A percentile compares a stretch with the other conserved stretches of the same genome.
Evolutionary conservation across 225 moss, liverwort and hornwort genomes (phyloP).

Genomic region (Pseudoscleropodium purum): DNA sequence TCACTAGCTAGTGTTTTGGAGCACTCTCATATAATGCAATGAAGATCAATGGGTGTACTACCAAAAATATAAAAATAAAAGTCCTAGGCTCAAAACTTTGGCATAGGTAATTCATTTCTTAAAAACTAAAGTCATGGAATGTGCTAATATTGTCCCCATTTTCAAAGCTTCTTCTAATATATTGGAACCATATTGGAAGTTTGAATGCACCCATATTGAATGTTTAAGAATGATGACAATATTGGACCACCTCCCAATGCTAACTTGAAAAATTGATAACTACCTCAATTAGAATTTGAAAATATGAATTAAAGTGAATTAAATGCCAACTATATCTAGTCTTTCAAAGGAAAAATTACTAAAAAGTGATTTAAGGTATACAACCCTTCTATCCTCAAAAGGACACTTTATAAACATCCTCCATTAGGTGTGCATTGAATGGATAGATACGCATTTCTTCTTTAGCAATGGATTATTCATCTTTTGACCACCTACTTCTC

Average conservation of each 20-base stretch:
- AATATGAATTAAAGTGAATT: neutral
- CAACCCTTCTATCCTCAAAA: rapidly evolving
- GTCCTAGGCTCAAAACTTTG: rapidly evolving
- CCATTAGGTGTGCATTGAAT: neutral
- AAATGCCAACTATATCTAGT: neutral
- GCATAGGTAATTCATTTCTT: no score
- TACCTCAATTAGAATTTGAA: neutral
- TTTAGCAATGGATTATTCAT: neutral
- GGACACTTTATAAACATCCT: neutral
- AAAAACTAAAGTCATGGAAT: neutral
- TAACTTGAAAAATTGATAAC: neutral
- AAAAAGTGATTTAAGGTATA: neutral
- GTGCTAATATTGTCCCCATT: neutral
- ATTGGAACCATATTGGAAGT: neutral
- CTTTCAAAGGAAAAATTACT: neutral
- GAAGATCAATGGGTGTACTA: neutral
- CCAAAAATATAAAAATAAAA: neutral
- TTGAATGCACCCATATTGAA: neutral
- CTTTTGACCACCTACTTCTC: neutral
- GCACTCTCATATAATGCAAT: no score
- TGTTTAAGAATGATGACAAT: neutral
- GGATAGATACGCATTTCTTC: no score
- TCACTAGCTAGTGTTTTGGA: neutral
- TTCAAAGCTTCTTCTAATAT: neutral
- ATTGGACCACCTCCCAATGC: neutral